These are phyloP conservation scores for Rhizopus arrhizus DNA, from an alignment of 371 early-diverging fungal genomes.

Conservation along the genomic window DNA sequence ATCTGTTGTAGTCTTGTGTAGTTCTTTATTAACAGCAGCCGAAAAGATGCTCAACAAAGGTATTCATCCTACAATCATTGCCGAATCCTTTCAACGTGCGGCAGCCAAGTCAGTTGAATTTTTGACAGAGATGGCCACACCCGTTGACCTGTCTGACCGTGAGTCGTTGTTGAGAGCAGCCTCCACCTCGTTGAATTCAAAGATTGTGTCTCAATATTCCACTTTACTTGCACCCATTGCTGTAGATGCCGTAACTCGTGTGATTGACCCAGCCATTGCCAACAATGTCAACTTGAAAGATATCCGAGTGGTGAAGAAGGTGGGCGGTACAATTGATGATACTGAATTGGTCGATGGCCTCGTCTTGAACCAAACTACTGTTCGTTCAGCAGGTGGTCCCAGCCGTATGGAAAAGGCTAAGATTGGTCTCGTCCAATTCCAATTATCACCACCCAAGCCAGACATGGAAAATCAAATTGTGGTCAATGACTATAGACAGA, in stretches of 20 bases:
- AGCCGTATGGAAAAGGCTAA: slow-evolving; percentile 94
- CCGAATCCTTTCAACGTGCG: slow-evolving; percentile 91
- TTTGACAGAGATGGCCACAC: slow-evolving; percentile 83
- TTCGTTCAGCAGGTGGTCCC: slow-evolving; percentile 93
- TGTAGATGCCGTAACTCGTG: slow-evolving; percentile 92
- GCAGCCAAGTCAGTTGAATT: slow-evolving; percentile 82
- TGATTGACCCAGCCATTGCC: slow-evolving; percentile 85
- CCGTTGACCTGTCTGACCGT: slow-evolving; percentile 81
- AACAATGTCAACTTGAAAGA: slow-evolving; percentile 93
- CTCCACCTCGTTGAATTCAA: slow-evolving; percentile 96
- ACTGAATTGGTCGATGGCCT: slow-evolving; percentile 93
- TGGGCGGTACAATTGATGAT: slow-evolving; percentile 98
- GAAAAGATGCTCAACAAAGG: slow-evolving; percentile 92
- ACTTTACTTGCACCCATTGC: slow-evolving; percentile 94
- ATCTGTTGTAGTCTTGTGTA: slow-evolving; percentile 97
- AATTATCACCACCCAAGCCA: slow-evolving; percentile 99
- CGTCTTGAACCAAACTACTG: slow-evolving; percentile 89
- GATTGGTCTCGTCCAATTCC: slow-evolving; percentile 98
- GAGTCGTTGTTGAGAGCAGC: slow-evolving; percentile 92
- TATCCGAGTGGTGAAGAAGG: slow-evolving; percentile 95
- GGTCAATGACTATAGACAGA: slow-evolving; percentile 98
- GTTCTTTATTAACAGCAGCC: slow-evolving; percentile 88
- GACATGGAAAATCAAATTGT: slow-evolving; percentile 99
- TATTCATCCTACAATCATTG: slow-evolving; percentile 96
- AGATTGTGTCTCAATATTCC: slow-evolving; percentile 99